Evolutionary conservation across 805 yeast genomes (phyloP).

Genomic region (Yarrowia yakushimensis): DNA sequence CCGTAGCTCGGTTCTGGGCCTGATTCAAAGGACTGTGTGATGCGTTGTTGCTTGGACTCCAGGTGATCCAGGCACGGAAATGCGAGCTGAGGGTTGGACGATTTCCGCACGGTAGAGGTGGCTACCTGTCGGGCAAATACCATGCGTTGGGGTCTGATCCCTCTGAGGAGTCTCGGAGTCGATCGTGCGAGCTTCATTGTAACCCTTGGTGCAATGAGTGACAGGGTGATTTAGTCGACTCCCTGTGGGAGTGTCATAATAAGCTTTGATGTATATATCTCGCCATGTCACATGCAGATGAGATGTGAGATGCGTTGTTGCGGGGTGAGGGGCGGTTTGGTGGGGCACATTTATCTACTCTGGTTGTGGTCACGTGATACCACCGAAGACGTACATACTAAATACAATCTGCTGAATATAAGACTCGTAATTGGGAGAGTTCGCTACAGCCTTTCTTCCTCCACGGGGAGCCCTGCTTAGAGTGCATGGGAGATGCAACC

Average conservation of each 20-base stretch:
- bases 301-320: background rate
- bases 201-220: background rate
- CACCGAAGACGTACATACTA: no score
- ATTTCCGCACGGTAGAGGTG: slow-evolving; percentile 2
- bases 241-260: background rate
- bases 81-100: slow-evolving; percentile 63
- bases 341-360: no score
- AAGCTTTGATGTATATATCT: slow-evolving; percentile 11
- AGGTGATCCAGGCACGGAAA: slow-evolving; percentile 84
- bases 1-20: slow-evolving; percentile 89
- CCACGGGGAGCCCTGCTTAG: background rate
- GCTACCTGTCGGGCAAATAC: background rate
- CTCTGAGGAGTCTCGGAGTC: background rate
- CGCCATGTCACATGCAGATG: slow-evolving; percentile 22
- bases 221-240: no score
- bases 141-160: background rate
- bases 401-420: background rate
- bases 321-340: background rate
- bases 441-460: background rate
- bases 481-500: background rate
- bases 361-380: background rate
- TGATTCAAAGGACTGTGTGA: slow-evolving; percentile 46
- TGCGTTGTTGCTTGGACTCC: slow-evolving; percentile 43
- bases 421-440: background rate
- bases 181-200: slow-evolving; percentile 14